Percentiles rank a stretch among this genome's conserved stretches.
These are phyloP conservation scores for Penicillium manginii DNA, from an alignment of 495 filamentous ascomycete species.

Conservation along the genomic window DNA sequence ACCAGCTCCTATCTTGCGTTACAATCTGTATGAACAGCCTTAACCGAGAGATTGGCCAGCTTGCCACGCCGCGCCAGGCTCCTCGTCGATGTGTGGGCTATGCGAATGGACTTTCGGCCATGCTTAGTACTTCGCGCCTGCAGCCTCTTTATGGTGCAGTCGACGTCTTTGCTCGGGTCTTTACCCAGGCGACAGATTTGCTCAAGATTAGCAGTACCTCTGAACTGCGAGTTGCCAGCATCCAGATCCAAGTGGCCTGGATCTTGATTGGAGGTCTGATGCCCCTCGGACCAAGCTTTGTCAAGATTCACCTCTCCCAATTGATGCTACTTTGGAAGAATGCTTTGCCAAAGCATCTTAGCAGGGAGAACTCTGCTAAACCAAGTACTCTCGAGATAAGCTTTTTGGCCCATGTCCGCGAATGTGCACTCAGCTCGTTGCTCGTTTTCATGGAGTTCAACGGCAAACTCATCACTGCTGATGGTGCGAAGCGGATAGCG, in stretches of 20 bases:
- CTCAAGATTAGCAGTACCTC: conserved; percentile 92
- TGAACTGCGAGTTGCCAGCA: conserved; percentile 87
- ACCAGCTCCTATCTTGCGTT: conserved; percentile 87
- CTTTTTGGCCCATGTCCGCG: conserved; percentile 91
- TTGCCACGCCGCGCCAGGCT: conserved; percentile 75
- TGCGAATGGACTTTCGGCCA: conserved; percentile 89
- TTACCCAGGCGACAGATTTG: conserved; percentile 87
- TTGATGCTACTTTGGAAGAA: conserved; percentile 98
- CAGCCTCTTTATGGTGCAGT: conserved; percentile 94
- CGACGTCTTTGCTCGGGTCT: conserved; percentile 88
- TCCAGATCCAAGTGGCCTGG: conserved; percentile 98
- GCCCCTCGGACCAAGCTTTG: conserved; percentile 96
- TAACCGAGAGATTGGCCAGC: conserved; percentile 78
- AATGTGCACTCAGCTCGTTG: conserved; percentile 91
- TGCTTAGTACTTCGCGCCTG: conserved; percentile 83
- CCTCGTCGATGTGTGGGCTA: conserved; percentile 87
- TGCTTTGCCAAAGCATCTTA: conserved; percentile 89
- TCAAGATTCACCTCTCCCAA: conserved; percentile 97
- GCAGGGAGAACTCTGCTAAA: conserved; percentile 83
- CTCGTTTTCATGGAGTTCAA: conserved; percentile 95
- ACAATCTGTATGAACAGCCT: conserved; percentile 97
- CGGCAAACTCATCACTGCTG: conserved; percentile 84
- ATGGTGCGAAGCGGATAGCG: conserved; percentile 91
- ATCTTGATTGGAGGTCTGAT: conserved; percentile 95
- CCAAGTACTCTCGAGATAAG: conserved; percentile 83